Base-by-base conservation (phyloP, 169 alveolate genomes). In the Plasmodium reichenowi region DNA sequence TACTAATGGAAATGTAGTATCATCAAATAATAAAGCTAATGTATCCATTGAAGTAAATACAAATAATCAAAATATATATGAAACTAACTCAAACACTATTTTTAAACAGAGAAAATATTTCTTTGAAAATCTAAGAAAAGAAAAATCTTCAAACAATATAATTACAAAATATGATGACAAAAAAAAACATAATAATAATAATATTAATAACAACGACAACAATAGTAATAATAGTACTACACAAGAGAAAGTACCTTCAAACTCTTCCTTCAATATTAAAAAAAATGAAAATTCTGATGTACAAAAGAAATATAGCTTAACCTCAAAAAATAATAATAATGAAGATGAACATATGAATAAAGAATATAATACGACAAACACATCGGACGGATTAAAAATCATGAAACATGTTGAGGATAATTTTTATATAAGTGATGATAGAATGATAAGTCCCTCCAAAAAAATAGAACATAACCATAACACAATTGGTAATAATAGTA, bases 41-140 rank as follows among this genome's bases (percentile, higher is more conserved):
- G 6, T 13, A 20, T 22, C n/a, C 50, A 20, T 62, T 3, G 3
- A 22, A 20, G 13, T 20, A 20, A 7, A 12, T 26, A 50, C 6
- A 3, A 24, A 45, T 2, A 72, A 58, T 13, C 20, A 38, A 20
- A 58, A 52, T 45, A 9, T 22, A 43, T 29, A 50, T 48, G 78
- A 66, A 66, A 8, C 76, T n/a, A 66, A 66, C 0, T 52, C 68
- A 9, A 72, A 72, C 29, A 24, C 89, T 1, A n/a, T 66, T 26
- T 78, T 78, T 50, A 26, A 78, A 29, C 76, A 78, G 3, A 68
- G 89, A 58, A 78, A 64, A 47, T 48, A n/a, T 12, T 78, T 78
- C 38, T 78, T 78, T 70, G 89, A 78, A 66, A 78, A 78, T 66
- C 48, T 78, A n/a, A 78, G 54, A 20, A 78, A 48, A 78, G 89